These are phyloP conservation scores for Termitomyces titanicus DNA, from an alignment of 768 basidiomycete species.

Conservation along the genomic window DNA sequence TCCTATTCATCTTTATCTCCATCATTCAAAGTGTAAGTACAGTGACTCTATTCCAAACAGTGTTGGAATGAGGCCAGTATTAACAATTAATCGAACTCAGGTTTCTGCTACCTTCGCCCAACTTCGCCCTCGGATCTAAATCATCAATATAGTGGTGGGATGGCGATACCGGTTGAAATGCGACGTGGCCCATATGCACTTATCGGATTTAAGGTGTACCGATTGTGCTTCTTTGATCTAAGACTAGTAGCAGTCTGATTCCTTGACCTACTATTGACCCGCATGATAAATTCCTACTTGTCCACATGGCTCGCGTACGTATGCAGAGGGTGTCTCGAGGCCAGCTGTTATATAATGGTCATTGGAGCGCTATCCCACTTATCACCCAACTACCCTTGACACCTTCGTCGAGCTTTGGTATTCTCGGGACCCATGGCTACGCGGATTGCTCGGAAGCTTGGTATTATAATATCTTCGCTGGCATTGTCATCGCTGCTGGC, in stretches of 20 bases:
- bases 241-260: too few species aligned
- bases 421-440: background rate
- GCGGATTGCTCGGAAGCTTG: slow-evolving; percentile 16
- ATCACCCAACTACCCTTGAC: background rate
- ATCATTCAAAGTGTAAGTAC: too few species aligned
- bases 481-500: slow-evolving; percentile 18
- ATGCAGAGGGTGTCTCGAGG: background rate
- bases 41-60: too few species aligned
- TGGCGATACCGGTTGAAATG: slow-evolving; percentile 6
- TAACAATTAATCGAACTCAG: background rate
- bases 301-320: slow-evolving; percentile 14
- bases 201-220: slow-evolving; percentile 5
- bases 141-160: background rate
- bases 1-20: too few species aligned
- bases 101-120: background rate
- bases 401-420: background rate
- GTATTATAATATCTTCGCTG: slow-evolving; percentile 17
- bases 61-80: background rate
- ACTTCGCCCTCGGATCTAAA: background rate
- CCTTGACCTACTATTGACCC: too few species aligned
- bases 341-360: slow-evolving; percentile 5
- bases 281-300: slow-evolving; percentile 3
- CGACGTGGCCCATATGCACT: background rate
- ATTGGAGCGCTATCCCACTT: background rate
- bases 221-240: slow-evolving; percentile 13